Conservation (phyloP, 2,329 filamentous ascomycete species). For the Sordariomycetes sp. region DNA sequence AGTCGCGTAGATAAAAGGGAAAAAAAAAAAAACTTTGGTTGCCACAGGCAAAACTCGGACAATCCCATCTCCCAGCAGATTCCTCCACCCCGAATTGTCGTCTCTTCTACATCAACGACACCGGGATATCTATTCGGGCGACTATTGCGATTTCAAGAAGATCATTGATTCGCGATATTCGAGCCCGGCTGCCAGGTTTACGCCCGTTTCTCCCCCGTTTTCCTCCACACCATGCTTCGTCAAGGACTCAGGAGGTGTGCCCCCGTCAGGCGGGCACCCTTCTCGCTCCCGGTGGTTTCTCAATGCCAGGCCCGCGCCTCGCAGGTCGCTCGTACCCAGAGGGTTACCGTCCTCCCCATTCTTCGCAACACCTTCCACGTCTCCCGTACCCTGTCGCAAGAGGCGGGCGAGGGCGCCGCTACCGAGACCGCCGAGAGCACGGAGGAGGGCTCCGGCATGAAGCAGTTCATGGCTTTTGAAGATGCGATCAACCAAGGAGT, state of each 20-base stretch:
- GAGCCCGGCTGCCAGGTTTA: neutral
- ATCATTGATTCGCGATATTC: neutral
- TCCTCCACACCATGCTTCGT: slow-evolving; percentile 8
- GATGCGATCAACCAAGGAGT: slow-evolving; percentile 40
- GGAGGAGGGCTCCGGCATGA: slow-evolving; percentile 1
- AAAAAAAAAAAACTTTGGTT: neutral
- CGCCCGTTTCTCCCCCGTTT: neutral
- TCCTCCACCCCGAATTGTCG: neutral
- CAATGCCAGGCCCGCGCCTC: slow-evolving; percentile 2
- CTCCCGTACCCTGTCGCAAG: slow-evolving; percentile 7
- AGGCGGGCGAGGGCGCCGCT: slow-evolving; percentile 2
- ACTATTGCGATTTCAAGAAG: neutral
- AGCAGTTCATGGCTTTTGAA: slow-evolving; percentile 25
- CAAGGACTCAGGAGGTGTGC: slow-evolving; percentile 7
- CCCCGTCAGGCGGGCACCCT: slow-evolving; percentile 7
- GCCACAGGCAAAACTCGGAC: neutral
- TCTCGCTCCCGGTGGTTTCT: neutral
- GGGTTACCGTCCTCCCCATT: slow-evolving; percentile 5
- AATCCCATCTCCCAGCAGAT: neutral
- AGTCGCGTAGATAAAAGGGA: neutral
- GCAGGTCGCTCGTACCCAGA: neutral
- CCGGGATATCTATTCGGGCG: neutral
- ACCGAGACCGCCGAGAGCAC: neutral
- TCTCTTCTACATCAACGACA: neutral
- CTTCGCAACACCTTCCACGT: slow-evolving; percentile 6